A percentile compares a stretch with the other conserved stretches of the same genome.
Conservation (phyloP, 805 yeast genomes). For the Ogataea zsoltii region DNA sequence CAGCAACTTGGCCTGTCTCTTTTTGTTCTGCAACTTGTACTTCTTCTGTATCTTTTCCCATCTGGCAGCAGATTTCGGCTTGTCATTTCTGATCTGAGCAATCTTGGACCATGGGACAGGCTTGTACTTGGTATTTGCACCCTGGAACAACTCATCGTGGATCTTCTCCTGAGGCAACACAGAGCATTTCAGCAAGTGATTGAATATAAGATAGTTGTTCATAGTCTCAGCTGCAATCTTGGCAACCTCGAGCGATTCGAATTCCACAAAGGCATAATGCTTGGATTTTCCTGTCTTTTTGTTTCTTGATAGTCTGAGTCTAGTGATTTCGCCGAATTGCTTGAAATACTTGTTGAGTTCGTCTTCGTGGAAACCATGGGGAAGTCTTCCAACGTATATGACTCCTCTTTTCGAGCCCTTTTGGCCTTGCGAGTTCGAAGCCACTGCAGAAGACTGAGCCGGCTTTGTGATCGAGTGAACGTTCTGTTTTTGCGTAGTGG, state of each 20-base stretch:
- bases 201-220: slow-evolving; percentile 89
- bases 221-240: slow-evolving; percentile 89
- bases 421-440: slow-evolving; percentile 6
- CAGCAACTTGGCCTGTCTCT: slow-evolving; percentile 50
- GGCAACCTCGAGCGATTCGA: slow-evolving; percentile 72
- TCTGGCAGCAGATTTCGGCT: slow-evolving; percentile 54
- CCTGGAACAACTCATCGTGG: slow-evolving; percentile 58
- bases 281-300: slow-evolving; percentile 88
- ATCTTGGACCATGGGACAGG: slow-evolving; percentile 61
- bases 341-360: slow-evolving; percentile 78
- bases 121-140: slow-evolving; percentile 55
- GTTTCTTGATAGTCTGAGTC: slow-evolving; percentile 82
- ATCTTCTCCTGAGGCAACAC: slow-evolving; percentile 56
- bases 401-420: slow-evolving; percentile 54
- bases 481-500: slow-evolving; percentile 18
- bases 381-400: slow-evolving; percentile 87
- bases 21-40: slow-evolving; percentile 41
- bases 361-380: slow-evolving; percentile 86
- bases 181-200: slow-evolving; percentile 72
- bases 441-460: slow-evolving; percentile 4
- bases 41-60: slow-evolving; percentile 56
- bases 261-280: slow-evolving; percentile 91
- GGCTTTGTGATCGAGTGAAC: slow-evolving; percentile 30
- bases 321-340: slow-evolving; percentile 86
- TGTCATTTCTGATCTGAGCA: slow-evolving; percentile 53